Base-by-base conservation (phyloP, 2,329 filamentous ascomycete genomes). In the Epichloe coenophiala region DNA sequence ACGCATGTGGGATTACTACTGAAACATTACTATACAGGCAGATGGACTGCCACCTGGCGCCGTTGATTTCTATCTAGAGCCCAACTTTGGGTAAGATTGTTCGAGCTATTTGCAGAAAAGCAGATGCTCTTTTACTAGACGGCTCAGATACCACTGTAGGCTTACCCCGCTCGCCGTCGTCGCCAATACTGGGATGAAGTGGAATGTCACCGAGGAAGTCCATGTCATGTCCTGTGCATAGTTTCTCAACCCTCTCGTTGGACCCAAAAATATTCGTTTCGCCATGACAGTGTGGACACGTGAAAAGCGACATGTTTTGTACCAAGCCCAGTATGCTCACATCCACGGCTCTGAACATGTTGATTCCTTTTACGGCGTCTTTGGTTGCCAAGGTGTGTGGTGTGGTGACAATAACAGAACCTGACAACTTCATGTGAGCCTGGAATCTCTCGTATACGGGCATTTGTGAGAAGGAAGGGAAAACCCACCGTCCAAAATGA, bases 361-460 rank as follows among this genome's bases (percentile, higher is more conserved):
- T 86, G 55, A 96, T 84, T 3, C 93, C 93, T 59, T 93, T 88
- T 19, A 94, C 77, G 1, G 93, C 91, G 61, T 98, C 93, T 59
- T 91, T 88, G 2, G 96, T 78, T 1, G 91, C 88, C 31, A 98
- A 80, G 48, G 94, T 88, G 65, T 98, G 93, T 2, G 93, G 93
- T 0, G 93, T 98, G 0, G 88, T 93, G 2, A 98, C 83, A 37
- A 98, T 87, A 15, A 97, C 73, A 0, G 87, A 83, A 17, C 85
- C 83, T 85, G 38, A 19, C 15, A 15, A 2, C 21, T 51, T 13
- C 39, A 43, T 21, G 15, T 50, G 17, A 42, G 40, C 17, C 31
- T 17, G 9, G 3, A 39, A 13, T 12, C 2, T 19, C 1, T 19
- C 38, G 9, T 27, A 9, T 11, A 5, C 13, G 3, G 40, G 17